Conservation (phyloP, 129 eudicot species). For the Saposhnikovia divaricata region DNA sequence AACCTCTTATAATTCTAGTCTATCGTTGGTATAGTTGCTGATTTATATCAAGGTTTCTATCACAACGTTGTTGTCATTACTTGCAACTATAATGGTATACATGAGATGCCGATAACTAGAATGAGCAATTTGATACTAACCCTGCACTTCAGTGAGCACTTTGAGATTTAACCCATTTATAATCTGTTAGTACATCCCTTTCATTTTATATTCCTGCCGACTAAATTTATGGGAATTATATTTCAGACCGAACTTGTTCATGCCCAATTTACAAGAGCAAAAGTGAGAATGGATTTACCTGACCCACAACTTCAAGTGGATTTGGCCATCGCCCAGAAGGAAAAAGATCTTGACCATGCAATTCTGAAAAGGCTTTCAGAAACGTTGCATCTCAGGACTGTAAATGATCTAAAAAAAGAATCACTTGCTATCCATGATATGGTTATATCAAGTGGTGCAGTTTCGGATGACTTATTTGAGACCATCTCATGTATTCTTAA, state of each 20-base stretch:
- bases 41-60: no score
- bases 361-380: conserved; percentile 68
- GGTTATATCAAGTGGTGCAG: conserved; percentile 52
- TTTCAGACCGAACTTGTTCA: conserved; percentile 79
- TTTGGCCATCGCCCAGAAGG: conserved; percentile 44
- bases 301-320: conserved; percentile 64
- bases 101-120: no score
- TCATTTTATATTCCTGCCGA: not conserved
- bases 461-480: conserved; percentile 60
- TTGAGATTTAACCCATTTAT: no score
- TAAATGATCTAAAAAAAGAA: conserved; percentile 68
- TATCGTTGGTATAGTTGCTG: no score
- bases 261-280: conserved; percentile 78
- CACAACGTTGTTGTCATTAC: no score
- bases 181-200: not conserved
- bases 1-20: no score
- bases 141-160: no score
- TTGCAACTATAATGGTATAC: no score
- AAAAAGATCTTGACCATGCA: conserved; percentile 45
- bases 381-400: conserved; percentile 55
- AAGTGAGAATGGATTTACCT: conserved; percentile 64
- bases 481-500: conserved; percentile 57
- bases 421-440: conserved; percentile 67
- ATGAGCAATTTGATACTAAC: no score
- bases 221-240: not conserved